phyloP scores from a whole-genome alignment of 441 rosid genomes.

The Daphne laureola region DNA sequence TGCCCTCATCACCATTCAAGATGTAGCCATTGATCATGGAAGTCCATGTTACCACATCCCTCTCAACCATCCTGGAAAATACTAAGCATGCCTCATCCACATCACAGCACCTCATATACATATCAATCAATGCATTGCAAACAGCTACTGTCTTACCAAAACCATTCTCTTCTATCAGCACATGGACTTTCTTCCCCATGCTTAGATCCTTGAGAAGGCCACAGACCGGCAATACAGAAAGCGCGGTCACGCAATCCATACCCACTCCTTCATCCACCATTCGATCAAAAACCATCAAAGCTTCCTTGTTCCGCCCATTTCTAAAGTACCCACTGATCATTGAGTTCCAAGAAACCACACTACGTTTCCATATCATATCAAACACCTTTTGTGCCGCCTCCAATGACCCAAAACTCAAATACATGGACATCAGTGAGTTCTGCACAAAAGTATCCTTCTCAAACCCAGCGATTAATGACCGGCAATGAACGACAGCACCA shows the following conservation, averaged over 20 bases:
- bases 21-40: slow-evolving; percentile 43
- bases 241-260: slow-evolving; percentile 50
- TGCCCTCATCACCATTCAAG: slow-evolving; percentile 31
- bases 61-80: slow-evolving; percentile 33
- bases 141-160: slow-evolving; percentile 41
- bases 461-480: slow-evolving; percentile 31
- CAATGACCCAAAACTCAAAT: slow-evolving; percentile 49
- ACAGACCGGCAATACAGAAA: slow-evolving; percentile 65
- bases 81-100: slow-evolving; percentile 42
- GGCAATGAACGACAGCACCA: slow-evolving; percentile 53
- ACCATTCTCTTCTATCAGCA: slow-evolving; percentile 36
- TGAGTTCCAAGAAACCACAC: slow-evolving; percentile 72
- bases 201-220: slow-evolving; percentile 55
- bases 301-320: slow-evolving; percentile 39
- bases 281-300: slow-evolving; percentile 35
- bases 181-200: slow-evolving; percentile 54
- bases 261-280: slow-evolving; percentile 50
- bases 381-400: slow-evolving; percentile 50
- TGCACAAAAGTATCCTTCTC: slow-evolving; percentile 36
- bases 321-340: slow-evolving; percentile 66
- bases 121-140: slow-evolving; percentile 55
- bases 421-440: slow-evolving; percentile 65
- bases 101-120: slow-evolving; percentile 51
- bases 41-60: slow-evolving; percentile 63
- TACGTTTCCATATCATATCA: slow-evolving; percentile 37